Conservation (phyloP, 2,329 filamentous ascomycete species). For the Paecilomyces variotii region DNA sequence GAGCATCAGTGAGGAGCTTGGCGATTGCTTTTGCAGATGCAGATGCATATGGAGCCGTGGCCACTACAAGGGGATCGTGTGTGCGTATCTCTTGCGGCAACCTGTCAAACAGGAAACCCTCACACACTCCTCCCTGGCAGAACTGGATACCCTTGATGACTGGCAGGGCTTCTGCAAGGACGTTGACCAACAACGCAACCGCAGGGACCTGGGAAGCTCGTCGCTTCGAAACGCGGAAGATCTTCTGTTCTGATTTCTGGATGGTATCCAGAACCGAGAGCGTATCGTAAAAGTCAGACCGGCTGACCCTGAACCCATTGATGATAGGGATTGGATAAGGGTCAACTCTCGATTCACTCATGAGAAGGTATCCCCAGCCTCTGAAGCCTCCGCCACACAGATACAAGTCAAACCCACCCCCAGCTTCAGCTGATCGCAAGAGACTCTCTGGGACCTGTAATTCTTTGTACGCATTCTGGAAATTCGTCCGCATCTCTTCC, state of each 20-base stretch:
- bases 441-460: constrained; percentile 51
- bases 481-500: constrained; percentile 48
- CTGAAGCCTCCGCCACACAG: constrained; percentile 85
- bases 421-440: constrained; percentile 32
- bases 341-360: constrained; percentile 63
- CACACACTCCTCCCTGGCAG: constrained; percentile 78
- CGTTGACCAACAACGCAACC: constrained; percentile 70
- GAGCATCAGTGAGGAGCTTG: constrained; percentile 39
- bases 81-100: constrained; percentile 53
- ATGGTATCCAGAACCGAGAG: constrained; percentile 36
- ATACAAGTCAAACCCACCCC: constrained; percentile 60
- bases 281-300: constrained; percentile 53
- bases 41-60: constrained; percentile 47
- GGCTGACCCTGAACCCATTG: constrained; percentile 65
- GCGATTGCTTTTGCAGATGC: constrained; percentile 41
- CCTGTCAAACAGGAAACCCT: constrained; percentile 70
- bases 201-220: constrained; percentile 76
- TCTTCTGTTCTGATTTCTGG: constrained; percentile 24
- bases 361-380: constrained; percentile 83
- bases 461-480: constrained; percentile 52
- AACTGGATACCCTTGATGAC: constrained; percentile 68
- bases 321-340: constrained; percentile 80
- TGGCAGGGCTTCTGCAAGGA: constrained; percentile 62
- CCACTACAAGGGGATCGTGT: constrained; percentile 58
- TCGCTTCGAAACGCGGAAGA: constrained; percentile 71